Evolutionary conservation across 1,284 basidiomycete genomes (phyloP).

Genomic region (Rhodotorula sp.): DNA sequence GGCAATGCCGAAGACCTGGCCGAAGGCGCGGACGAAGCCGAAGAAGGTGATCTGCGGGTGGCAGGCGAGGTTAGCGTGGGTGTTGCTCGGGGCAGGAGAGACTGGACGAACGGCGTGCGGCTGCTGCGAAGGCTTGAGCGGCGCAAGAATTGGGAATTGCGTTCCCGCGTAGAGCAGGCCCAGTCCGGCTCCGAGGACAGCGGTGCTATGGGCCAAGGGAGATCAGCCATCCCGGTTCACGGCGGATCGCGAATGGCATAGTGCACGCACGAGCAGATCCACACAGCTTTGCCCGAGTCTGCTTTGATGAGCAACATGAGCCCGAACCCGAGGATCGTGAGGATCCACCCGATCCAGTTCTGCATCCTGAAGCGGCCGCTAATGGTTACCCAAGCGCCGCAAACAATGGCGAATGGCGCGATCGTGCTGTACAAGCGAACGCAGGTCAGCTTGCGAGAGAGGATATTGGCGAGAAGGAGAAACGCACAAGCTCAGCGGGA

Average conservation of each 20-base stretch:
- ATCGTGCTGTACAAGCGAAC: conserved; percentile 20
- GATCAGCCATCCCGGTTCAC: neutral
- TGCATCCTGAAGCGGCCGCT: conserved; percentile 48
- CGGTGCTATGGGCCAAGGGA: conserved; percentile 1
- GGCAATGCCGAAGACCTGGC: conserved; percentile 38
- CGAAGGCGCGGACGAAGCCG: conserved; percentile 31
- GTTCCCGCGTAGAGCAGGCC: conserved; percentile 39
- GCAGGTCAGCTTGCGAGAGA: too few species aligned
- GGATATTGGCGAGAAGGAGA: neutral
- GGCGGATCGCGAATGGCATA: neutral
- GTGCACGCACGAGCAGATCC: conserved; percentile 17
- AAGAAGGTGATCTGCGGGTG: conserved; percentile 29
- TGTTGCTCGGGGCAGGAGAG: neutral
- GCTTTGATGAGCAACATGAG: conserved; percentile 52
- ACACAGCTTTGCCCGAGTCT: conserved; percentile 47
- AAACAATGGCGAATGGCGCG: conserved; percentile 44
- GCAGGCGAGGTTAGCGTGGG: neutral
- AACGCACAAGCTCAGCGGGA: conserved; percentile 6
- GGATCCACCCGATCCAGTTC: conserved; percentile 47
- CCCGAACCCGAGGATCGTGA: conserved; percentile 44
- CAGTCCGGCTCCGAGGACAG: conserved; percentile 27
- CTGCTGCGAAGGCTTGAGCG: conserved; percentile 26
- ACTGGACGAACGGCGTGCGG: conserved; percentile 28
- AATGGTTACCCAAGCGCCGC: conserved; percentile 42
- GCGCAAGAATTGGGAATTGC: conserved; percentile 48